phyloP scores from a whole-genome alignment of 257 asterid genomes.

The Solanum corneliomulleri region DNA sequence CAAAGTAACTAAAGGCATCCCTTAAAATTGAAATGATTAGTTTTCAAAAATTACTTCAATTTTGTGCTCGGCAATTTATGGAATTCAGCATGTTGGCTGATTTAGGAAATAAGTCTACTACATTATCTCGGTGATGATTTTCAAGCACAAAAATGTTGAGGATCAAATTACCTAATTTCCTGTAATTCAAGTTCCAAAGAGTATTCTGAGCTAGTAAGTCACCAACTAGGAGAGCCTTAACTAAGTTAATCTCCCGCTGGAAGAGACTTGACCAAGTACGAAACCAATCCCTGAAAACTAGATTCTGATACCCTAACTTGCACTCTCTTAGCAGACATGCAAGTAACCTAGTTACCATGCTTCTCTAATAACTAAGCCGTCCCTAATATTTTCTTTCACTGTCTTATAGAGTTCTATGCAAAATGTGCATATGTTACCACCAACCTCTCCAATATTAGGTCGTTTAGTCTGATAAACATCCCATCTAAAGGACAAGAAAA shows the following conservation, averaged over 20 bases:
- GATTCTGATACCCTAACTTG: neutral
- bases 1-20: neutral
- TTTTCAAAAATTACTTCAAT: neutral
- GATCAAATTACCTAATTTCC: neutral
- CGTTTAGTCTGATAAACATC: neutral
- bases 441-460: neutral
- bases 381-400: neutral
- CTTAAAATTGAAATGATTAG: neutral
- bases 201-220: neutral
- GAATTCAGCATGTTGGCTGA: neutral
- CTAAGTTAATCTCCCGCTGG: neutral
- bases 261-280: neutral
- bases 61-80: neutral
- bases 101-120: neutral
- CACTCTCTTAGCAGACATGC: neutral
- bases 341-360: neutral
- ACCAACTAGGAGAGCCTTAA: neutral
- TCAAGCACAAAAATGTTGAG: neutral
- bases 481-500: neutral
- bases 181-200: neutral
- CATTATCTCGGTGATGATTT: neutral
- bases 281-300: neutral
- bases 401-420: neutral
- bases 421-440: neutral
- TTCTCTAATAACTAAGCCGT: neutral